Percentiles rank a stretch among this genome's conserved stretches.
Conservation (phyloP, 345 rosid genomes). For the Citropsis articulata region DNA sequence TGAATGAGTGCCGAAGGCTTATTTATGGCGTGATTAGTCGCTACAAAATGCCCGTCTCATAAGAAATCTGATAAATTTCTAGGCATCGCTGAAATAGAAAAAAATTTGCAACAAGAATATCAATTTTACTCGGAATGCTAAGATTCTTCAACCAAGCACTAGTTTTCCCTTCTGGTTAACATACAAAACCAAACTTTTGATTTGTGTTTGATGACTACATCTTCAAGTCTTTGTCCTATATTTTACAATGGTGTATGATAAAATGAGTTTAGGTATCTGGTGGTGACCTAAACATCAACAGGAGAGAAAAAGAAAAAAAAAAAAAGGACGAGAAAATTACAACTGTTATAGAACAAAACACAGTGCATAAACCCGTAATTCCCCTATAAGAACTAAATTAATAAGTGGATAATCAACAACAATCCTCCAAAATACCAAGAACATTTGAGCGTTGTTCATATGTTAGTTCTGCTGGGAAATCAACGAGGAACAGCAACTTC, state of each 20-base stretch:
- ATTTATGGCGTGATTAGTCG: too few relatives aligned
- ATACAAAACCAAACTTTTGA: background rate
- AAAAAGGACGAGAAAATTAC: too few relatives aligned
- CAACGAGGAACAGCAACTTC: constrained; percentile 41
- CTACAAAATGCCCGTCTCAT: too few relatives aligned
- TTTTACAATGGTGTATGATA: background rate
- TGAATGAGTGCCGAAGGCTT: background rate
- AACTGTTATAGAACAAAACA: background rate
- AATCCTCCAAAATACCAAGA: constrained; percentile 44
- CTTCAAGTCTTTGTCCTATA: background rate
- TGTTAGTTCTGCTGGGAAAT: constrained; percentile 53
- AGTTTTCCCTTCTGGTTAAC: background rate
- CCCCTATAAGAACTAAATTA: background rate
- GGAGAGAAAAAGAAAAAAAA: too few relatives aligned
- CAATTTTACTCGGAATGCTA: background rate
- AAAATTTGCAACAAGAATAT: too few relatives aligned
- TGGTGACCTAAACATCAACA: background rate
- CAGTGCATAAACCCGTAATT: background rate
- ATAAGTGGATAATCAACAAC: constrained; percentile 21
- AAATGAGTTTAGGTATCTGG: background rate
- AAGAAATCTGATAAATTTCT: too few relatives aligned
- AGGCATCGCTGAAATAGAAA: too few relatives aligned
- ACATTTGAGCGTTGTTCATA: constrained; percentile 44
- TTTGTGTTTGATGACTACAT: too few relatives aligned
- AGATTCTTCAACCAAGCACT: background rate